Evolutionary conservation across 345 rosid genomes (phyloP).

Genomic region (Linum usitatissimum): DNA sequence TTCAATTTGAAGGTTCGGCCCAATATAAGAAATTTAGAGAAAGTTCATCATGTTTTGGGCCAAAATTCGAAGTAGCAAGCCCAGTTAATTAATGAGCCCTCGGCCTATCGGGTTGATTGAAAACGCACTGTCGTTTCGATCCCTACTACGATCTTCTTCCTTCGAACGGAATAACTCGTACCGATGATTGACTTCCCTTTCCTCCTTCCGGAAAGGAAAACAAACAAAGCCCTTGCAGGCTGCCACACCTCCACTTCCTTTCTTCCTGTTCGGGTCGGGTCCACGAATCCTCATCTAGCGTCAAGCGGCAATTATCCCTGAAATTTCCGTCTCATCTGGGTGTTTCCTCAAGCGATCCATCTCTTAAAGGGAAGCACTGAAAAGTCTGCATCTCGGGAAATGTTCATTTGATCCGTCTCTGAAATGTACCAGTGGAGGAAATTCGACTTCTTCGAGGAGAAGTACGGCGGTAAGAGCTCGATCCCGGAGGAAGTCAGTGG

Average conservation of each 20-base stretch:
- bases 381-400: not conserved
- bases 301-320: not conserved
- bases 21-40: too few relatives aligned
- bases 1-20: too few relatives aligned
- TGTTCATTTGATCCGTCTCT: too few relatives aligned
- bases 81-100: too few relatives aligned
- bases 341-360: not conserved
- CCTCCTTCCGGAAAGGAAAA: too few relatives aligned
- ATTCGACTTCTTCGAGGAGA: conserved; percentile 98
- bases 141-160: not conserved
- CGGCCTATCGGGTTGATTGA: too few relatives aligned
- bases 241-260: too few relatives aligned
- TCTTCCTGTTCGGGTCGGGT: too few relatives aligned
- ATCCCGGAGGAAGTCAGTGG: conserved; percentile 82
- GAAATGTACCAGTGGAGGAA: conserved; percentile 91
- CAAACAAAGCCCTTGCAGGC: too few relatives aligned
- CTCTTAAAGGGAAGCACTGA: not conserved
- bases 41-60: too few relatives aligned
- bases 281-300: too few relatives aligned
- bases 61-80: too few relatives aligned
- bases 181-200: not conserved
- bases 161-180: not conserved
- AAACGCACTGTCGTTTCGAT: not conserved
- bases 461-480: conserved; percentile 58
- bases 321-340: not conserved